Evolutionary conservation across 2,329 filamentous ascomycete genomes (phyloP), one percentile per base, ranked within the genome.

Genomic region (Cadophora gregata): DNA sequence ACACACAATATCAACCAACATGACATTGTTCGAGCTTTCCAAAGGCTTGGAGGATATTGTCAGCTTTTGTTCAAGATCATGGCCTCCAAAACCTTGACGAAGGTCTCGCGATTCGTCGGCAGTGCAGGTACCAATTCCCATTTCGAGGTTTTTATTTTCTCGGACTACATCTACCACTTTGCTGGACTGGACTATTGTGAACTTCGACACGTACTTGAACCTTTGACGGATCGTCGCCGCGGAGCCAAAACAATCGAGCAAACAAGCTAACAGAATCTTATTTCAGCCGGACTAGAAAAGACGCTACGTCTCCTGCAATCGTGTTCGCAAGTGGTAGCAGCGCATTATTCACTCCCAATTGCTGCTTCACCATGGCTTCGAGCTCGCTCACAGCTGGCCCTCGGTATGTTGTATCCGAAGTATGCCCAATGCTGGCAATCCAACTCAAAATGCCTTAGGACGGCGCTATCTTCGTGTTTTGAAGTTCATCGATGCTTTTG

Each of bases 391-490:
- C 79, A 82, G 71, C 74, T 83, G 62, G 79, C 79, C 27, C 67
- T 83, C 61, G 76, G 81, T 82, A 73, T 63, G 76, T 73, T 27
- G 8, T 10, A 55, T 56, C 53, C 24, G 16, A 42, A 25, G n/a
- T 38, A 31, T 45, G 27, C 29, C 33, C 27, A 36, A 24, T 9
- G 25, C 25, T 38, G 27, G 2, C 25, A 8, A 10, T 7, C 51
- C 19, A 31, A 24, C 33, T 31, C 50, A 38, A 6, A 31, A 31
- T 53, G 33, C 1, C 12, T 12, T 9, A 83, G 82, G 79, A 24
- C 83, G 90, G 33, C 85, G 89, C 31, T 88, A 86, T 77, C 84
- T 92, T 74, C 86, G 90, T 16, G 79, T 90, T 64, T 88, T 91
- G 76, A 88, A 89, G 74, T 92, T 90, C 75, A 78, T 90, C 63